Evolutionary conservation across 2,329 filamentous ascomycete species (phyloP).

Genomic region (Colletotrichum paranaense): DNA sequence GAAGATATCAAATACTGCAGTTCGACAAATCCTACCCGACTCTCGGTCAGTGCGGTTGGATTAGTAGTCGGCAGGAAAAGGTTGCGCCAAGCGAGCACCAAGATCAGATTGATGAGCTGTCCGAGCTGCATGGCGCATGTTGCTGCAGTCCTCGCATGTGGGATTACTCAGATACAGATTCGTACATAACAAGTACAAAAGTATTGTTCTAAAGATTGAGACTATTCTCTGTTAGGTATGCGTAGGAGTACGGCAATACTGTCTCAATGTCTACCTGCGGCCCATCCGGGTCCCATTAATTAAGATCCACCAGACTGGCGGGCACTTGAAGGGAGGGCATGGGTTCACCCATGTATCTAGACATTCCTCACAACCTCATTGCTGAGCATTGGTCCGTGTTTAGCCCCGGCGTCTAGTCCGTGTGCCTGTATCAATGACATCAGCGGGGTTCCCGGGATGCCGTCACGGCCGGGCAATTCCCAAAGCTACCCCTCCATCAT

Average conservation of each 20-base stretch:
- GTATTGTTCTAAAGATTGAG: too few species aligned
- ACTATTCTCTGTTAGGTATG: neutral
- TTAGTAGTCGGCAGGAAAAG: neutral
- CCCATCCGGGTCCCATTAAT: constrained; percentile 28
- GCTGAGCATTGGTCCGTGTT: constrained; percentile 22
- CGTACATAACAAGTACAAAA: neutral
- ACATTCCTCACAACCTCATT: neutral
- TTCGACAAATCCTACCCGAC: neutral
- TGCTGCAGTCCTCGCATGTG: neutral
- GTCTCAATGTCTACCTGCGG: constrained; percentile 4
- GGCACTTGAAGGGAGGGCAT: neutral
- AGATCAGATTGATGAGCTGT: constrained; percentile 21
- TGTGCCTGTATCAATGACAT: constrained; percentile 30
- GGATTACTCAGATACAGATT: constrained; percentile 10
- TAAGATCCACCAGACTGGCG: constrained; percentile 9
- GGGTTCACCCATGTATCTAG: constrained; percentile 5
- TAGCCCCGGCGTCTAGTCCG: constrained; percentile 14
- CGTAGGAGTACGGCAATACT: neutral
- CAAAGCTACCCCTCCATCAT: constrained; percentile 34
- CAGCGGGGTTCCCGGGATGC: constrained; percentile 28
- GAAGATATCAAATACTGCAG: neutral
- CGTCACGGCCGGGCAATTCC: constrained; percentile 26
- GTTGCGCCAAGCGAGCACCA: neutral
- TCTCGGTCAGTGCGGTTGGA: neutral
- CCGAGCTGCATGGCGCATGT: constrained; percentile 4